A percentile compares a stretch with the other conserved stretches of the same genome.
Conservation (phyloP, 2,329 filamentous ascomycete species). For the Fusarium sterilihyphosum region DNA sequence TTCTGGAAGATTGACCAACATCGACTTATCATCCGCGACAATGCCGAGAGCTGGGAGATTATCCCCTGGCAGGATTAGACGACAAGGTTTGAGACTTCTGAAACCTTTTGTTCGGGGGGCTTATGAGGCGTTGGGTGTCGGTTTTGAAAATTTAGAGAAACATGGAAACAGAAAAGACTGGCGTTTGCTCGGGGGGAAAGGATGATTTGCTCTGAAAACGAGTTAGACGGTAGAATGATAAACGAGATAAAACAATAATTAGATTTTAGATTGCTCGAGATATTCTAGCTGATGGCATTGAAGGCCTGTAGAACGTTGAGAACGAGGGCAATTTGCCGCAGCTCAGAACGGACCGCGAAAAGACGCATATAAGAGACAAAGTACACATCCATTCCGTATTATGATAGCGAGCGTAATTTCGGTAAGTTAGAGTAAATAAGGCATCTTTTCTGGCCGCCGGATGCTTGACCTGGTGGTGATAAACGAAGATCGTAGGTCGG, state of each 20-base stretch:
- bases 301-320: background rate
- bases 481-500: conserved; percentile 1
- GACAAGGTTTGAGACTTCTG: background rate
- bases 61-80: conserved; percentile 60
- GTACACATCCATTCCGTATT: background rate
- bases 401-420: background rate
- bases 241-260: conserved; percentile 18
- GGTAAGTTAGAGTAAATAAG: background rate
- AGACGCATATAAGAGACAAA: background rate
- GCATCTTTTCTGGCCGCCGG: background rate
- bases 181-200: conserved; percentile 14
- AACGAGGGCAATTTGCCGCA: background rate
- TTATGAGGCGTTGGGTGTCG: background rate
- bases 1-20: conserved; percentile 78
- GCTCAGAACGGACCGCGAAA: background rate
- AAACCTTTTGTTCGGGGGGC: background rate
- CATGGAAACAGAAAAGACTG: background rate
- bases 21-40: conserved; percentile 74
- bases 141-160: background rate
- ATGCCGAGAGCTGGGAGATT: conserved; percentile 71
- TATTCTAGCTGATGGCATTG: background rate
- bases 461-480: conserved; percentile 7
- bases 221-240: conserved; percentile 8
- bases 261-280: background rate
- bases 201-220: background rate